phyloP scores from a whole-genome alignment of 2,329 filamentous ascomycete species.

The Ophiostoma himal-ulmi region DNA sequence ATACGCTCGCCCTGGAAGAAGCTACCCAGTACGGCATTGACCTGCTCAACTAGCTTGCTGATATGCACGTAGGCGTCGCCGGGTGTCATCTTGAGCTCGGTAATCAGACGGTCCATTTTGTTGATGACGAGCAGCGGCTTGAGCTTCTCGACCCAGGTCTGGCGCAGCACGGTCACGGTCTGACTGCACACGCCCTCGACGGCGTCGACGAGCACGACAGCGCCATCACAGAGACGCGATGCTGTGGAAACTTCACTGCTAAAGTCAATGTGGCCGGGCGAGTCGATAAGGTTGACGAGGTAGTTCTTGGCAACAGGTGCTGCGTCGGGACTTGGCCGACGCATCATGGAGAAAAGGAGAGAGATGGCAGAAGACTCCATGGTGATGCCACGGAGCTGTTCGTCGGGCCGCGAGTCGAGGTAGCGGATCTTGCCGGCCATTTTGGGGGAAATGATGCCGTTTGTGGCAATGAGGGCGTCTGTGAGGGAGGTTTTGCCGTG shows the following conservation, averaged over 20 bases:
- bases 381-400: conserved; percentile 94
- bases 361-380: conserved; percentile 99
- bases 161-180: conserved; percentile 90
- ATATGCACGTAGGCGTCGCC: conserved; percentile 84
- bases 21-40: conserved; percentile 93
- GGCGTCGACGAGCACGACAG: conserved; percentile 88
- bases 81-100: conserved; percentile 90
- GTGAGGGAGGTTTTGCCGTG: conserved; percentile 98
- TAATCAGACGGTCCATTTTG: conserved; percentile 93
- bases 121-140: conserved; percentile 95
- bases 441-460: conserved; percentile 98
- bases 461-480: conserved; percentile 92
- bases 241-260: conserved; percentile 97
- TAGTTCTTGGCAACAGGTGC: conserved; percentile 76
- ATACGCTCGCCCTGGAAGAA: conserved; percentile 98
- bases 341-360: conserved; percentile 86
- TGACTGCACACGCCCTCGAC: conserved; percentile 98
- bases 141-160: conserved; percentile 92
- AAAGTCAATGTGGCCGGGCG: conserved; percentile 96
- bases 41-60: conserved; percentile 83
- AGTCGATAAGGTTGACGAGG: conserved; percentile 95
- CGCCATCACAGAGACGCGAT: conserved; percentile 88
- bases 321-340: conserved; percentile 63
- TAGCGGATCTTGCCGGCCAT: conserved; percentile 97
- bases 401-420: conserved; percentile 90